Evolutionary conservation across 306 rosid genomes (phyloP).

Genomic region (Purshia tridentata): DNA sequence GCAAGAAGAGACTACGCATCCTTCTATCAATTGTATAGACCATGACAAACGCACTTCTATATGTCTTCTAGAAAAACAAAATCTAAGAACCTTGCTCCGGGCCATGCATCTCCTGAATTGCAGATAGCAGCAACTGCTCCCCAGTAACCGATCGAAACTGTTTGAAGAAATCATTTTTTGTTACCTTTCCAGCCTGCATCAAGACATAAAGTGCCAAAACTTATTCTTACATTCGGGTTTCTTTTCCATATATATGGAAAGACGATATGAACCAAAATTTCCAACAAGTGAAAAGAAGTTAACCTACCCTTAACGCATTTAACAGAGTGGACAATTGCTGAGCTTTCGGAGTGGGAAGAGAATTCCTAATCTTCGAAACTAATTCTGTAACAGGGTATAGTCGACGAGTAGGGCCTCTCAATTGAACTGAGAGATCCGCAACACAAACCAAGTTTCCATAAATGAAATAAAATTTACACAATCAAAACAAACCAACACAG

Average conservation of each 20-base stretch:
- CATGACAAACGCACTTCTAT: conserved; percentile 28
- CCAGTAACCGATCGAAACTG: conserved; percentile 49
- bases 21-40: conserved; percentile 26
- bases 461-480: not conserved
- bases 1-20: conserved; percentile 21
- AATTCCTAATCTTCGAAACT: conserved; percentile 38
- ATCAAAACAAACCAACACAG: not conserved
- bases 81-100: conserved; percentile 48
- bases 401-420: conserved; percentile 1
- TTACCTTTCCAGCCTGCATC: conserved; percentile 47
- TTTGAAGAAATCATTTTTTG: conserved; percentile 34
- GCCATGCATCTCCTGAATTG: conserved; percentile 40
- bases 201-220: conserved; percentile 10
- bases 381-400: conserved; percentile 26
- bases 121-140: conserved; percentile 42
- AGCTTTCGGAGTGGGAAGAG: conserved; percentile 41
- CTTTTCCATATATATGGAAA: not conserved
- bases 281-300: not conserved
- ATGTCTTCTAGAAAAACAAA: conserved; percentile 25
- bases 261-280: not conserved
- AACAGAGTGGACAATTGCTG: conserved; percentile 34
- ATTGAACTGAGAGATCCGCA: conserved; percentile 29
- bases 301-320: conserved; percentile 35
- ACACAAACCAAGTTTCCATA: not conserved
- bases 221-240: not conserved